These are phyloP conservation scores for Quercus cerris DNA, from an alignment of 306 rosid genomes.

Conservation along the genomic window DNA sequence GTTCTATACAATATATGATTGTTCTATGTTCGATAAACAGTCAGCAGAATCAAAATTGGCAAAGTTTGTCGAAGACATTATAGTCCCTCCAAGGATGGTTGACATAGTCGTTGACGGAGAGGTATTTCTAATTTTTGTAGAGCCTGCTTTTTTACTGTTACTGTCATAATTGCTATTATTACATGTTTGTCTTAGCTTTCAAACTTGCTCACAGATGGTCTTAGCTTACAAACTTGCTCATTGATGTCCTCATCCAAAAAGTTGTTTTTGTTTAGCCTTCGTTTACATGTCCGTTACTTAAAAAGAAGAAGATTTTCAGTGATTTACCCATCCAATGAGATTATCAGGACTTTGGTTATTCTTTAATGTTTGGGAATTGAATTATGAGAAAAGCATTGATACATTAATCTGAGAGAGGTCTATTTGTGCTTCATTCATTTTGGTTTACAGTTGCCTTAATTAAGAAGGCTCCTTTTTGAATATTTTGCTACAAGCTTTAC, in stretches of 20 bases:
- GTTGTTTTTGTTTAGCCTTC: not conserved
- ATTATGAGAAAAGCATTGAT: not conserved
- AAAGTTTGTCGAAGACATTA: slow-evolving; percentile 92
- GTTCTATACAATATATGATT: not conserved
- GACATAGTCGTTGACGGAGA: slow-evolving; percentile 89
- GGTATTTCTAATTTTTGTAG: slow-evolving; percentile 43
- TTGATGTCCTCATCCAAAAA: not conserved
- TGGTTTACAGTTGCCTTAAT: not conserved
- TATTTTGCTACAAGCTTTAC: not conserved
- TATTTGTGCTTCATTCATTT: not conserved
- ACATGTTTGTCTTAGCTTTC: slow-evolving; percentile 26
- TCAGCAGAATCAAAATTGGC: slow-evolving; percentile 94
- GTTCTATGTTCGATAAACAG: slow-evolving; percentile 38
- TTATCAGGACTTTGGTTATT: slow-evolving; percentile 1
- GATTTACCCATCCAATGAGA: not conserved
- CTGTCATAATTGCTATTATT: not conserved
- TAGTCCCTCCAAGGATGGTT: slow-evolving; percentile 97
- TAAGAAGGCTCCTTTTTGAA: not conserved
- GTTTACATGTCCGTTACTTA: not conserved
- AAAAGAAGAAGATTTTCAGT: not conserved
- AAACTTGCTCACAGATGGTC: slow-evolving; percentile 10
- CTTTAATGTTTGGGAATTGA: not conserved
- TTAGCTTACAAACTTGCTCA: slow-evolving; percentile 14
- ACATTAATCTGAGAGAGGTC: not conserved
- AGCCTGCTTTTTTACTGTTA: not conserved